Percentiles rank a stretch among this genome's conserved stretches.
These are phyloP conservation scores for Ascoidea rubescens DNA, from an alignment of 805 yeast species.

Conservation along the genomic window DNA sequence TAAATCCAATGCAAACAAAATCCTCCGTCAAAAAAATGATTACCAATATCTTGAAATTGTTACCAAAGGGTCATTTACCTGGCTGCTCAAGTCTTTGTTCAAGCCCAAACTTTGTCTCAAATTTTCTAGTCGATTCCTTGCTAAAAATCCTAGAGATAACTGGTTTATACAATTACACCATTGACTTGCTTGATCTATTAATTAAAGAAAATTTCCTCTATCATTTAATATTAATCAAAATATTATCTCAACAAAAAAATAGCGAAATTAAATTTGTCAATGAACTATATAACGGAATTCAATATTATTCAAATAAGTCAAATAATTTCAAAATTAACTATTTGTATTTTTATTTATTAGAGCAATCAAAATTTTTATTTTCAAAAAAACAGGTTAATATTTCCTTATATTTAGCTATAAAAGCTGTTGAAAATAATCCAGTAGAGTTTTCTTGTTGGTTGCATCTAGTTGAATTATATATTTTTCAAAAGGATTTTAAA, in stretches of 20 bases:
- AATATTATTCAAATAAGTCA: neutral
- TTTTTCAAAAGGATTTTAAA: slow-evolving; percentile 37
- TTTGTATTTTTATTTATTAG: slow-evolving; percentile 13
- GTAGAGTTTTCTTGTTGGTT: slow-evolving; percentile 68
- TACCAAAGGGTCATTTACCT: slow-evolving; percentile 32
- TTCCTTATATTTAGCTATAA: slow-evolving; percentile 45
- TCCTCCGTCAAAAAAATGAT: slow-evolving; percentile 24
- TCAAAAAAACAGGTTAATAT: slow-evolving; percentile 35
- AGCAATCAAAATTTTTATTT: slow-evolving; percentile 51
- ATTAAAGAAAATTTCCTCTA: slow-evolving; percentile 6
- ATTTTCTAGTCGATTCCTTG: slow-evolving; percentile 39
- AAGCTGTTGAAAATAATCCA: slow-evolving; percentile 57
- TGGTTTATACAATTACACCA: slow-evolving; percentile 23
- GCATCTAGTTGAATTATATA: slow-evolving; percentile 43
- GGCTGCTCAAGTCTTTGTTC: slow-evolving; percentile 26
- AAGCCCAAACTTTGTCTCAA: slow-evolving; percentile 26
- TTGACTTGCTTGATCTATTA: slow-evolving; percentile 20
- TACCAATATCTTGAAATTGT: slow-evolving; percentile 23
- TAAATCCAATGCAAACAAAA: slow-evolving; percentile 24
- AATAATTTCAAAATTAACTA: neutral
- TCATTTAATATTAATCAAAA: slow-evolving; percentile 5
- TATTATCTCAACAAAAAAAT: slow-evolving; percentile 2
- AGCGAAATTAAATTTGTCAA: slow-evolving; percentile 6
- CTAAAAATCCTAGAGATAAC: slow-evolving; percentile 25
- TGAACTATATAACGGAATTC: slow-evolving; percentile 7